Evolutionary conservation across 2,329 filamentous ascomycete genomes (phyloP).

Genomic region (Fusarium bulbicola): DNA sequence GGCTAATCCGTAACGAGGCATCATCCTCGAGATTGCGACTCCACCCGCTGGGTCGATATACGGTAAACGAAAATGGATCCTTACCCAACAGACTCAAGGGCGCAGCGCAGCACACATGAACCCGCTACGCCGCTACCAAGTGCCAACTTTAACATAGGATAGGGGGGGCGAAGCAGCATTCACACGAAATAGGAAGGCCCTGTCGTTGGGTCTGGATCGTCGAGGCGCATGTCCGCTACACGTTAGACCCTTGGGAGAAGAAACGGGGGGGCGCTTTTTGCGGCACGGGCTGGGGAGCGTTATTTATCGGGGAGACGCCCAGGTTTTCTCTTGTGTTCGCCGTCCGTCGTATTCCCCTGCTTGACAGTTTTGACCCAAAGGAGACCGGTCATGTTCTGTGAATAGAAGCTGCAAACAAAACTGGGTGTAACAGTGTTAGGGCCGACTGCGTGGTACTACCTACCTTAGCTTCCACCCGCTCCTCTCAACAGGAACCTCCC

Average conservation of each 20-base stretch:
- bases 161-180: background rate
- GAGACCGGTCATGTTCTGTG: background rate
- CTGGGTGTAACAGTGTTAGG: conserved; percentile 19
- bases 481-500: background rate
- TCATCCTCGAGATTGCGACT: conserved; percentile 10
- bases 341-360: background rate
- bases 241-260: conserved; percentile 3
- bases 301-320: conserved; percentile 29
- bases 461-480: background rate
- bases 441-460: background rate
- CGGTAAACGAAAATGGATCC: conserved; percentile 31
- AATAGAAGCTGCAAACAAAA: background rate
- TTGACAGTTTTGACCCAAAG: background rate
- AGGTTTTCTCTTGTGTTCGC: background rate
- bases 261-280: background rate
- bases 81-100: background rate
- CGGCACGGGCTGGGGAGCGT: background rate
- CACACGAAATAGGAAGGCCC: background rate
- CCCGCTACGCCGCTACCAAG: background rate
- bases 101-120: background rate
- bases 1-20: conserved; percentile 6
- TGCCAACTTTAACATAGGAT: background rate
- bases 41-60: conserved; percentile 13
- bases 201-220: background rate
- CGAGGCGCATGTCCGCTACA: background rate